Percentiles rank a stretch among this genome's conserved stretches.
phyloP scores from a whole-genome alignment of 768 basidiomycete species.

The Clitopilus passeckerianus region DNA sequence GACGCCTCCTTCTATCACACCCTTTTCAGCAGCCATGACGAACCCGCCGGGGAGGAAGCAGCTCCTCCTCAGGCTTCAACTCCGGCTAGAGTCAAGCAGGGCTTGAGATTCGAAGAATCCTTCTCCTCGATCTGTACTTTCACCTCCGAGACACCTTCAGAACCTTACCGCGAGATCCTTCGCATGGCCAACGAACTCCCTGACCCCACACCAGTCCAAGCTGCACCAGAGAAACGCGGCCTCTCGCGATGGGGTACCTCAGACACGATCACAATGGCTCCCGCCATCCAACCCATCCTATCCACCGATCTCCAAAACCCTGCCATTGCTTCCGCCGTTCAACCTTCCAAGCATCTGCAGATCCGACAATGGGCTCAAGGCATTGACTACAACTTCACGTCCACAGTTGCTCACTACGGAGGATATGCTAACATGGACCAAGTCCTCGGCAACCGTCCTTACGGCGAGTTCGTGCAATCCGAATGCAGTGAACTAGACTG shows the following conservation, averaged over 20 bases:
- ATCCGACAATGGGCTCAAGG: not conserved
- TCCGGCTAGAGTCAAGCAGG: not conserved
- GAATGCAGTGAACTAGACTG: not conserved
- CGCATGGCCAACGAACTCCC: not conserved
- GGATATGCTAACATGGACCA: not conserved
- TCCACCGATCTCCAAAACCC: not conserved
- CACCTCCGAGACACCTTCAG: not conserved
- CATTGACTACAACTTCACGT: not conserved
- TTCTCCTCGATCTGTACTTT: not conserved
- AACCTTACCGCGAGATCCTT: not conserved
- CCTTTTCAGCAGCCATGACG: not conserved
- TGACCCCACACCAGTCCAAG: not conserved
- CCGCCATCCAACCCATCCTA: not conserved
- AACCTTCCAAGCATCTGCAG: not conserved
- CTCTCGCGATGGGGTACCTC: not conserved
- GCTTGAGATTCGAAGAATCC: not conserved
- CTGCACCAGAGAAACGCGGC: not conserved
- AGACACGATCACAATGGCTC: not conserved
- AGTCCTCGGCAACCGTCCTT: not conserved
- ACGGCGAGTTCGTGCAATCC: not conserved
- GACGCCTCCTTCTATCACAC: not conserved
- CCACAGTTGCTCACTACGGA: not conserved
- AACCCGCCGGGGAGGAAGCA: not conserved
- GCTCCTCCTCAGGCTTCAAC: not conserved
- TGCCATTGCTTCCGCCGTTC: not conserved